Percentiles rank a stretch among this genome's conserved stretches.
phyloP scores from a whole-genome alignment of 371 early-diverging fungal genomes.

The Nematocida sp. region DNA sequence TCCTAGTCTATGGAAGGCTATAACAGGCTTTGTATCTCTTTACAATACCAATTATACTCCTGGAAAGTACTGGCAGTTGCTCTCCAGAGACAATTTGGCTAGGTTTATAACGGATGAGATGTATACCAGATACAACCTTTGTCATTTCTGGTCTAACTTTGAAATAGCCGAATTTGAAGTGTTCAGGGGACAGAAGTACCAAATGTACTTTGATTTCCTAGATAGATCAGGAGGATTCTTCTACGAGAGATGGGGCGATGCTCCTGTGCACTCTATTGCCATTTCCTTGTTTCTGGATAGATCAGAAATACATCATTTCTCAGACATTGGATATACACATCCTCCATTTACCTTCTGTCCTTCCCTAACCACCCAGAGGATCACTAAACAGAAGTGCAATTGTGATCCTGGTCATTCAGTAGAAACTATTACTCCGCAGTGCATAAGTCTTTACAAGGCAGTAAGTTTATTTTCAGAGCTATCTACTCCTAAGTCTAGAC shows the following conservation, averaged over 20 bases:
- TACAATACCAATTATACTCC: slow-evolving; percentile 29
- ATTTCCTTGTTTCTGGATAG: slow-evolving; percentile 69
- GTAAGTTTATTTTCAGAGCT: neutral
- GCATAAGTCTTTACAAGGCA: slow-evolving; percentile 45
- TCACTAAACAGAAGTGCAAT: slow-evolving; percentile 51
- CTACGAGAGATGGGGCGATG: slow-evolving; percentile 88
- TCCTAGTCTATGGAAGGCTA: slow-evolving; percentile 71
- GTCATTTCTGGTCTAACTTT: slow-evolving; percentile 92
- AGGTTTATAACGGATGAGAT: slow-evolving; percentile 52
- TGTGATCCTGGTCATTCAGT: slow-evolving; percentile 57
- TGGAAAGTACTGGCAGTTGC: slow-evolving; percentile 28
- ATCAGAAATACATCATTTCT: slow-evolving; percentile 75
- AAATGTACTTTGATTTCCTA: slow-evolving; percentile 71
- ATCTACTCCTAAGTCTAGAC: neutral
- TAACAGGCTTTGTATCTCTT: slow-evolving; percentile 63
- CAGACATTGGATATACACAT: slow-evolving; percentile 66
- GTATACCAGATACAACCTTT: slow-evolving; percentile 66
- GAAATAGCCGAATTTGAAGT: slow-evolving; percentile 80
- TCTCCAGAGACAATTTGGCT: slow-evolving; percentile 31
- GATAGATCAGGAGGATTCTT: slow-evolving; percentile 80
- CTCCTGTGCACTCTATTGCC: slow-evolving; percentile 79
- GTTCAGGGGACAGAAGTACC: slow-evolving; percentile 69
- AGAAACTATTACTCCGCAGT: slow-evolving; percentile 46
- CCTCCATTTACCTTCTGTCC: slow-evolving; percentile 64
- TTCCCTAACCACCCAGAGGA: slow-evolving; percentile 37